Base-by-base conservation (phyloP, 441 rosid genomes). In the Adansonia rubrostipa region DNA sequence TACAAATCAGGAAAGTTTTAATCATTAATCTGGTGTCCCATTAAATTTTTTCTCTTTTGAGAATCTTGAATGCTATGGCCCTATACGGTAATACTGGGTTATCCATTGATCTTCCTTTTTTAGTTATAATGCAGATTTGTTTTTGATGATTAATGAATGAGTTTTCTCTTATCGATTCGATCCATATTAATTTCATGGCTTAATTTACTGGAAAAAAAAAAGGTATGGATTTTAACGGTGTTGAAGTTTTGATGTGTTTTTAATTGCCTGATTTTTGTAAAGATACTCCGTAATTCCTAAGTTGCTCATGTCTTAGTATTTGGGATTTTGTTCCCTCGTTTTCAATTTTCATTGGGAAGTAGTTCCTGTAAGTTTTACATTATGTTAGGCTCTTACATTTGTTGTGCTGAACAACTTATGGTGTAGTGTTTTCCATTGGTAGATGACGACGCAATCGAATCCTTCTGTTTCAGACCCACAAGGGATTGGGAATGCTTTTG, bases 401-500 rank as follows among this genome's bases (percentile, higher is more conserved):
- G 53, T 54, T 54, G 45, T 64, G 10, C 47, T 64, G 4, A 3
- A 62, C 66, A 28, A 14, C 42, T 48, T 50, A 50, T 14, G 3
- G 44, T 70, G 33, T 2, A 28, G 6, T 54, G n/a, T 53, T n/a
- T n/a, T 54, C 45, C 36, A 13, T 10, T 54, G 11, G 28, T 33
- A 72, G 75, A 72, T 54, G 75, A 36, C 75, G 2, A 36, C 4
- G 14, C n/a, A 54, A 2, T 33, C 33, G 0, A 50, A 54, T 10
- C 9, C 64, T 36, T 40, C 51, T 0, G 45, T 45, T 28, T 81
- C 84, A 15, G 88, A 80, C 50, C 84, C 92, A 3, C 79, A 82
- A 57, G 76, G 74, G 45, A 84, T 88, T 56, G 91, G 92, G 45
- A 85, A 87, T 66, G 86, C 84, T 45, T 91, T 91, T 81, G 84